A percentile compares a stretch with the other conserved stretches of the same genome.
These are phyloP conservation scores for Bretschneidera sinensis DNA, from an alignment of 345 rosid species.

Conservation along the genomic window DNA sequence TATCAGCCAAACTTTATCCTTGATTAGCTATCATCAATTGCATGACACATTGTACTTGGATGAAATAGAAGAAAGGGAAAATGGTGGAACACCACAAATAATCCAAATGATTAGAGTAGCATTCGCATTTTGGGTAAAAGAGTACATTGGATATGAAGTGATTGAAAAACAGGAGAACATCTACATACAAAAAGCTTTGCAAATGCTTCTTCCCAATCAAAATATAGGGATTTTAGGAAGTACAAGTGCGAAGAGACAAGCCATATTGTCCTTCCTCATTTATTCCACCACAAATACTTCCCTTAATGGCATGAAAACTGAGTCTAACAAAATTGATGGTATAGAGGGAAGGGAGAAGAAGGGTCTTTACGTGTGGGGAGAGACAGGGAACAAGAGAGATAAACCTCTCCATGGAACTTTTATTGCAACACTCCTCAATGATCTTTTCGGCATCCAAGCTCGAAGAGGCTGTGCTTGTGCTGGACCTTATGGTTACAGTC, in stretches of 20 bases:
- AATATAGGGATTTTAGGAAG: slow-evolving; percentile 46
- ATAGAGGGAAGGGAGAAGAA: background rate
- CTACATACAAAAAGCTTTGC: slow-evolving; percentile 33
- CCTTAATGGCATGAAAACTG: background rate
- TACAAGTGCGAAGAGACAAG: slow-evolving; percentile 27
- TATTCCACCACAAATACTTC: slow-evolving; percentile 29
- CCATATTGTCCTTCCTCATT: slow-evolving; percentile 51
- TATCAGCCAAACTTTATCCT: too few relatives aligned
- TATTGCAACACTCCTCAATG: slow-evolving; percentile 48
- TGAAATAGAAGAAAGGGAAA: slow-evolving; percentile 53
- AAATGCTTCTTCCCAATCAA: slow-evolving; percentile 36
- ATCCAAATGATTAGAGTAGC: slow-evolving; percentile 51
- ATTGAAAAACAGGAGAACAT: slow-evolving; percentile 32
- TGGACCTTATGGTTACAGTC: slow-evolving; percentile 55
- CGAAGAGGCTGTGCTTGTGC: slow-evolving; percentile 68
- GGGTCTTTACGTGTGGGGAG: slow-evolving; percentile 30
- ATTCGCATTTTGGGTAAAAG: slow-evolving; percentile 55
- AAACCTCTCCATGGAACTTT: slow-evolving; percentile 60
- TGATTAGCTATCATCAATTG: background rate
- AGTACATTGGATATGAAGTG: slow-evolving; percentile 30
- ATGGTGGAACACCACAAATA: slow-evolving; percentile 58
- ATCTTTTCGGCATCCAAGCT: slow-evolving; percentile 63
- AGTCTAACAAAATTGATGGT: background rate
- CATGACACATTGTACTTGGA: slow-evolving; percentile 49
- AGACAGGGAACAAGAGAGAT: slow-evolving; percentile 33